Conservation (phyloP, 495 filamentous ascomycete species). For the Saxophila tyrrhenica region DNA sequence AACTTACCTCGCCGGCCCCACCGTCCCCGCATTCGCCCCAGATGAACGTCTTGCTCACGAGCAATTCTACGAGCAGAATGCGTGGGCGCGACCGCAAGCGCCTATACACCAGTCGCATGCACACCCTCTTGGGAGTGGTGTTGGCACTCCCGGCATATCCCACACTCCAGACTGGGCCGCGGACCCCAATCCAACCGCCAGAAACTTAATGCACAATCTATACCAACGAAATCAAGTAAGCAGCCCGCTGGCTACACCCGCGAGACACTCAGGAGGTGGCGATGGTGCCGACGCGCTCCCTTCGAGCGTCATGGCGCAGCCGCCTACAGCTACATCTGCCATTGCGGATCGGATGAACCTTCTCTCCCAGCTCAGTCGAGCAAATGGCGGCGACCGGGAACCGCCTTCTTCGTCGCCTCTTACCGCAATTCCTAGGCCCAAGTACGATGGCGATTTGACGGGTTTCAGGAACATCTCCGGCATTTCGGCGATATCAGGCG, state of each 20-base stretch:
- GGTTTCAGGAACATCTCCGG: slow-evolving; percentile 11
- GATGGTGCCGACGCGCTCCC: slow-evolving; percentile 1
- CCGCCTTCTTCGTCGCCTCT: not conserved
- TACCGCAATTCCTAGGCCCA: not conserved
- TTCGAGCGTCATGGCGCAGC: slow-evolving; percentile 4
- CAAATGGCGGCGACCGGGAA: not conserved
- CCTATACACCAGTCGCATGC: slow-evolving; percentile 2
- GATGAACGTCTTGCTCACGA: slow-evolving; percentile 18
- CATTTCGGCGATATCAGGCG: slow-evolving; percentile 11
- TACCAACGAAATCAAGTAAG: not conserved
- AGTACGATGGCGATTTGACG: not conserved
- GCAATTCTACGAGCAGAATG: slow-evolving; percentile 20
- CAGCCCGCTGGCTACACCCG: slow-evolving; percentile 11
- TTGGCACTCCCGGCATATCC: slow-evolving; percentile 9
- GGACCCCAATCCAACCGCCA: slow-evolving; percentile 1
- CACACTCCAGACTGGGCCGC: slow-evolving; percentile 21
- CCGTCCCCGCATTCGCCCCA: not conserved
- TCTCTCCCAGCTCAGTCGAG: not conserved
- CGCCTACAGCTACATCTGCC: slow-evolving; percentile 1
- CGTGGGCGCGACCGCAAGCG: slow-evolving; percentile 18
- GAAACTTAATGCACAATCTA: slow-evolving; percentile 11
- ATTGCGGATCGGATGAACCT: not conserved
- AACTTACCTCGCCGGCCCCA: not conserved
- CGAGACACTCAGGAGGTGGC: slow-evolving; percentile 3
- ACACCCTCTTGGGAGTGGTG: not conserved